These are phyloP conservation scores for Fraxinus pennsylvanica DNA, from an alignment of 257 asterid species.

Conservation along the genomic window DNA sequence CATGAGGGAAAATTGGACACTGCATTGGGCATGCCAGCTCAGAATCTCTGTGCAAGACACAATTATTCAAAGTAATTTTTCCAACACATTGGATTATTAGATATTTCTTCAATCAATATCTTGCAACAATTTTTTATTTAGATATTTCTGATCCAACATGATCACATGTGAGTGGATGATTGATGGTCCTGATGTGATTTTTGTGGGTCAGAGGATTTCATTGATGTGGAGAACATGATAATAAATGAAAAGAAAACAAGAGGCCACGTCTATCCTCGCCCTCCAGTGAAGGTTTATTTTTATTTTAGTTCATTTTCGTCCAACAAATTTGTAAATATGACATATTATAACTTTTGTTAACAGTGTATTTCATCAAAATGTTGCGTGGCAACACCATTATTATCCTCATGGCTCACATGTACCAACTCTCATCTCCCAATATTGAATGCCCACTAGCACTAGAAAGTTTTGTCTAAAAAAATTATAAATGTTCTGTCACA, in stretches of 20 bases:
- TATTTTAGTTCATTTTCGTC: no score
- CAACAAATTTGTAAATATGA: no score
- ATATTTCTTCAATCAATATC: neutral
- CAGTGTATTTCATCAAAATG: no score
- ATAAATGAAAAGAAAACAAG: neutral
- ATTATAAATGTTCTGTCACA: no score
- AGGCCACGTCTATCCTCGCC: neutral
- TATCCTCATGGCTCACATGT: no score
- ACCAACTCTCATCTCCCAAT: no score
- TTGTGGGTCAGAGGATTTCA: constrained; percentile 12
- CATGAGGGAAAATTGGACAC: constrained; percentile 44
- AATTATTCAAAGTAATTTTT: constrained; percentile 33
- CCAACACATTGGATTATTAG: constrained; percentile 15
- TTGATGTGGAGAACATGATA: constrained; percentile 2
- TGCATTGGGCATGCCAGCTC: constrained; percentile 46
- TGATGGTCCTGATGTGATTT: neutral
- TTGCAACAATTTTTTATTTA: neutral
- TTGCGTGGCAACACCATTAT: no score
- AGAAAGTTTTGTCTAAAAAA: neutral
- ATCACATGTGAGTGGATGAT: neutral
- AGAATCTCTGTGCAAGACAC: constrained; percentile 33
- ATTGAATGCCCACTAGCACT: neutral
- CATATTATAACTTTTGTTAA: no score
- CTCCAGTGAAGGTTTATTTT: no score
- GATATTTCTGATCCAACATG: neutral